Evolutionary conservation across 495 filamentous ascomycete species (phyloP), one percentile per base, ranked within the genome.

Genomic region (Physcia stellaris): DNA sequence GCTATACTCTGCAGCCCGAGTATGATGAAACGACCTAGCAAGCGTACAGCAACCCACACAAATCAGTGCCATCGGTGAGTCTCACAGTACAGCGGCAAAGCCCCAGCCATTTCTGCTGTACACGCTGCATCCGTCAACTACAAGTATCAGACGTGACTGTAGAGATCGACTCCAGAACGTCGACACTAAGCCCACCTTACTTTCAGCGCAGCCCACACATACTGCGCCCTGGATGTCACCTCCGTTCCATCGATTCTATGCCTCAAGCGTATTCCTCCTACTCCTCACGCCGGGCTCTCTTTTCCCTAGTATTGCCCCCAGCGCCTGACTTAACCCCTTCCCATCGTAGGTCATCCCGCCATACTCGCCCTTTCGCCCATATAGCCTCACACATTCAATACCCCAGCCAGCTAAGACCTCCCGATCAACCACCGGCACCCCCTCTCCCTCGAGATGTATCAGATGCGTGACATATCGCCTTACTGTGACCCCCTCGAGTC

Each of bases 271-370:
- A 63, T 84, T 87, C 54, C 83, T 66, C 51, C 83, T 63, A 41
- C 70, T 75, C 47, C 68, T 58, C 11, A 64, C 72, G 32, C 56
- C 56, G 36, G 64, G 63, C n/a, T 77, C 75, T 23, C 74, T 69
- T 54, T 64, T 74, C 2, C 79, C 85, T 32, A 95, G 56, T 12
- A 93, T 80, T 5, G 75, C 75, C 52, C 85, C 80, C 38, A 96
- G 52, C 11, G 82, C 82, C 57, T 83, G 75, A n/a, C 63, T 62
- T 35, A 95, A 57, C 4, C 75, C 83, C 21, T 63, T 77, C 28
- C 75, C 66, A 61, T 96, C 86, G 62, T 94, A 94, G 49, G 71
- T 56, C 64, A 83, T 66, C 17, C 71, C 75, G 23, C 62, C 62
- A 24, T 41, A 53, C 54, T 60, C 64, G 19, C 68, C 67, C 41